phyloP scores from a whole-genome alignment of 768 basidiomycete genomes.

The Baorangia bicolor region DNA sequence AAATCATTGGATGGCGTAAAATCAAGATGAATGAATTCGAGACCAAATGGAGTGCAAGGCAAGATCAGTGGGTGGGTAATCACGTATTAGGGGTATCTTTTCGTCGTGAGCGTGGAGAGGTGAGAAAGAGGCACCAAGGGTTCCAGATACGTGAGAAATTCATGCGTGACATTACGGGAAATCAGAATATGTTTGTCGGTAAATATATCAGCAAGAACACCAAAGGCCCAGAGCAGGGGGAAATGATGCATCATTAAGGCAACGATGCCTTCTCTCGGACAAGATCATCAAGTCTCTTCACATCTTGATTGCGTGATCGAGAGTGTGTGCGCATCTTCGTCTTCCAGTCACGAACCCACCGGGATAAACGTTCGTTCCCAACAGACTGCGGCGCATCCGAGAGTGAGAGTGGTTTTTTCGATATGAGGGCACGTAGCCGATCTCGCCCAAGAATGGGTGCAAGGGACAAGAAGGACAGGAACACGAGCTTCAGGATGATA shows the following conservation, averaged over 20 bases:
- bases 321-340: conserved; percentile 56
- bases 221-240: conserved; percentile 11
- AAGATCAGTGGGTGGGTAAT: conserved; percentile 28
- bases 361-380: conserved; percentile 38
- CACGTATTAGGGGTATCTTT: conserved; percentile 34
- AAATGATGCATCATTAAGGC: conserved; percentile 24
- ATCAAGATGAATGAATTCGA: conserved; percentile 9
- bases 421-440: conserved; percentile 57
- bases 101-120: conserved; percentile 20
- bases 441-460: conserved; percentile 83
- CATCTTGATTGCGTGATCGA: conserved; percentile 46
- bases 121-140: conserved; percentile 15
- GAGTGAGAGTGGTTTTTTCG: conserved; percentile 27
- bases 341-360: conserved; percentile 72
- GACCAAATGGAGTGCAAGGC: conserved; percentile 14
- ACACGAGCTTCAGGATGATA: conserved; percentile 79
- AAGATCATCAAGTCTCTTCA: conserved; percentile 48
- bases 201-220: conserved; percentile 22
- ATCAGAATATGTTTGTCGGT: conserved; percentile 13
- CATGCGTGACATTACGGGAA: conserved; percentile 23
- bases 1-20: conserved; percentile 29
- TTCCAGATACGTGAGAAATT: conserved; percentile 19
- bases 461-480: conserved; percentile 80
- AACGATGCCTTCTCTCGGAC: conserved; percentile 52
- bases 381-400: conserved; percentile 19